Evolutionary conservation across 2,329 filamentous ascomycete species (phyloP).

Genomic region (Didymella keratinophila): DNA sequence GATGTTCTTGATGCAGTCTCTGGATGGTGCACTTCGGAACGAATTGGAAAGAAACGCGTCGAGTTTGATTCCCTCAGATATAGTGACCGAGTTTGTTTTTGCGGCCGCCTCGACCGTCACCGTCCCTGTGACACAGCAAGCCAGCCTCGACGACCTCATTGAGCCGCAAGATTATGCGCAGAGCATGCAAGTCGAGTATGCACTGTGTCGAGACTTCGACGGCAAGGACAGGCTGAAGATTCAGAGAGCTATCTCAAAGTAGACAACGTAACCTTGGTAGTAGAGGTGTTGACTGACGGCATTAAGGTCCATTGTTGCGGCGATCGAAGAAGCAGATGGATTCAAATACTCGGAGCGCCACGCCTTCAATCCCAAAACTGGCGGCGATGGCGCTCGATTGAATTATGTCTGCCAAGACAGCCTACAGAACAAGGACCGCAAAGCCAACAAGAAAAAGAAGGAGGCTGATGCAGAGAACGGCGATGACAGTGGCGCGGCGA

Average conservation of each 20-base stretch:
- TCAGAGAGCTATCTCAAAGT: constrained; percentile 43
- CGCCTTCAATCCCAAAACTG: constrained; percentile 36
- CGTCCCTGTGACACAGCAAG: constrained; percentile 39
- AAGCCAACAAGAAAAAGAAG: constrained; percentile 35
- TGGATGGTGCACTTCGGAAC: constrained; percentile 41
- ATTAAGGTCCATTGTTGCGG: constrained; percentile 35
- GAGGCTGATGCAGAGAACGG: constrained; percentile 18
- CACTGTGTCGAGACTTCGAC: constrained; percentile 37
- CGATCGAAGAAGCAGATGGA: constrained; percentile 43
- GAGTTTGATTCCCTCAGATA: constrained; percentile 40
- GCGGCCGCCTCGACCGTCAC: constrained; percentile 41
- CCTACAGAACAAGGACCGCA: constrained; percentile 41
- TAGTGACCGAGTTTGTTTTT: constrained; percentile 47
- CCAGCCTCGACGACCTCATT: constrained; percentile 36
- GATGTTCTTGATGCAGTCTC: constrained; percentile 28
- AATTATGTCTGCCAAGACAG: constrained; percentile 48
- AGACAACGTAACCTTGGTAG: not conserved
- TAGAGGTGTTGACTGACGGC: not conserved
- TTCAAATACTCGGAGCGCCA: constrained; percentile 47
- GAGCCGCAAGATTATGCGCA: constrained; percentile 39
- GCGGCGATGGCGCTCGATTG: constrained; percentile 42
- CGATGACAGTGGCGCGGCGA: constrained; percentile 9
- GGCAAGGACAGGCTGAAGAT: constrained; percentile 40
- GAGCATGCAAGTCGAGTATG: constrained; percentile 40
- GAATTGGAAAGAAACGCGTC: constrained; percentile 40